phyloP scores from a whole-genome alignment of 176 grass and related monocot genomes.

The Coix lacrymajobi region DNA sequence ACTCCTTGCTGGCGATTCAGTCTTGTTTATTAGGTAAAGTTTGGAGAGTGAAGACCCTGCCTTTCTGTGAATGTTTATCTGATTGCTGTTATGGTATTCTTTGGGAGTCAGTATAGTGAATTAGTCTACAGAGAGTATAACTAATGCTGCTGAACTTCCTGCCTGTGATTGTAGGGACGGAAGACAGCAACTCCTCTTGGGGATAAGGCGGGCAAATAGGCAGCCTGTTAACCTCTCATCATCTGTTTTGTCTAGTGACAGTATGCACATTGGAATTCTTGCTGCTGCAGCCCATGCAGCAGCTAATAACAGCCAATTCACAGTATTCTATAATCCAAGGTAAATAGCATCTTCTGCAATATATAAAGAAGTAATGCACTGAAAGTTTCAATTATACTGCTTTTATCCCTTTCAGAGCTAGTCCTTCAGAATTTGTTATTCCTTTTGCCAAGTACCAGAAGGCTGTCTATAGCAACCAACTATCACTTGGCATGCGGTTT shows the following conservation, averaged over 20 bases:
- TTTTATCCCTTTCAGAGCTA: constrained; percentile 42
- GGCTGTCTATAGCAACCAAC: constrained; percentile 56
- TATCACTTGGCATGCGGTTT: constrained; percentile 85
- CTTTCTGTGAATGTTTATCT: background rate
- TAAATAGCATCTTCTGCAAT: constrained; percentile 29
- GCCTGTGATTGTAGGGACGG: constrained; percentile 43
- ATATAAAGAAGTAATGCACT: constrained; percentile 2
- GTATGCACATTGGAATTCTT: constrained; percentile 88
- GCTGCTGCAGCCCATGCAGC: constrained; percentile 78
- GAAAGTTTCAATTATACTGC: constrained; percentile 3
- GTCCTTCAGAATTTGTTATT: constrained; percentile 84
- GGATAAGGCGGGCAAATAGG: constrained; percentile 65
- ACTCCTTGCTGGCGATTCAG: constrained; percentile 76
- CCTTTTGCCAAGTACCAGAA: constrained; percentile 85
- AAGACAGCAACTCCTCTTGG: constrained; percentile 67
- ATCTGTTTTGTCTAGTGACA: constrained; percentile 75
- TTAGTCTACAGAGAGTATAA: constrained; percentile 2
- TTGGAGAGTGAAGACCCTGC: background rate
- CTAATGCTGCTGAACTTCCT: constrained; percentile 9
- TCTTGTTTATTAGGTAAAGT: constrained; percentile 75
- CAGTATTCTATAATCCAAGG: constrained; percentile 82
- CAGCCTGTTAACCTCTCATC: constrained; percentile 72
- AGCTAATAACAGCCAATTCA: constrained; percentile 71
- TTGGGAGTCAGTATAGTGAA: constrained; percentile 10
- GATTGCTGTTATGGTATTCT: constrained; percentile 6